Percentiles rank a stretch among this genome's conserved stretches.
Evolutionary conservation across 1,284 basidiomycete genomes (phyloP).

Genomic region (Tetrapyrgos nigripes): DNA sequence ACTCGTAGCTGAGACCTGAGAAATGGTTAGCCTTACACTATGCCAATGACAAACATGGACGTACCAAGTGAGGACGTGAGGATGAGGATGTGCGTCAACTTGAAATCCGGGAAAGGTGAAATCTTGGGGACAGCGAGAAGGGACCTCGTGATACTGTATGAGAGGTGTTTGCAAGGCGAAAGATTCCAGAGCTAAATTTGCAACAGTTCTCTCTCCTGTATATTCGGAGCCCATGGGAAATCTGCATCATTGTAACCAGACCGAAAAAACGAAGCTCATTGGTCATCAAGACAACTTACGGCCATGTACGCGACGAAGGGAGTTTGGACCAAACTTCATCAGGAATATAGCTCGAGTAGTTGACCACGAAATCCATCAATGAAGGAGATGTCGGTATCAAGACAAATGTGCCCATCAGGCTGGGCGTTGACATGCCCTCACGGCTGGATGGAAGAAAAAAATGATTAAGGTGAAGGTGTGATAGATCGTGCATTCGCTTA

Average conservation of each 20-base stretch:
- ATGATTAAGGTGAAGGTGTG: not conserved
- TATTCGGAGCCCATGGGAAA: slow-evolving; percentile 31
- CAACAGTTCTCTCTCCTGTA: slow-evolving; percentile 20
- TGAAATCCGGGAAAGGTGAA: not conserved
- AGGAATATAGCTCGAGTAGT: slow-evolving; percentile 38
- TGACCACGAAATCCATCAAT: slow-evolving; percentile 29
- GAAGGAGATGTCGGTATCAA: slow-evolving; percentile 38
- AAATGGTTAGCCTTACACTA: not conserved
- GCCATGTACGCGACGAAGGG: slow-evolving; percentile 33
- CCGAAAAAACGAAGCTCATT: not conserved
- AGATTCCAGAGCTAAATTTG: slow-evolving; percentile 36
- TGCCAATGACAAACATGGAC: not conserved
- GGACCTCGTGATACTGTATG: slow-evolving; percentile 33
- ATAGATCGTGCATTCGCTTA: slow-evolving; percentile 23
- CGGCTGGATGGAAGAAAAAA: not conserved
- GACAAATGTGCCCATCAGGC: slow-evolving; percentile 40
- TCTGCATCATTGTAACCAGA: slow-evolving; percentile 12
- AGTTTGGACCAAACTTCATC: slow-evolving; percentile 17
- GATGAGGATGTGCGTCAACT: slow-evolving; percentile 21
- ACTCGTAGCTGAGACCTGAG: slow-evolving; percentile 37
- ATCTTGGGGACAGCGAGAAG: slow-evolving; percentile 26
- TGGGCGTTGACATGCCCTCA: slow-evolving; percentile 5
- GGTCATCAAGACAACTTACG: slow-evolving; percentile 28
- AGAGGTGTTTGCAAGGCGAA: too few relatives aligned
- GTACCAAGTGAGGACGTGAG: slow-evolving; percentile 40